A percentile compares a stretch with the other conserved stretches of the same genome.
Evolutionary conservation across 345 rosid species (phyloP).

Genomic region (Physaria fendleri): DNA sequence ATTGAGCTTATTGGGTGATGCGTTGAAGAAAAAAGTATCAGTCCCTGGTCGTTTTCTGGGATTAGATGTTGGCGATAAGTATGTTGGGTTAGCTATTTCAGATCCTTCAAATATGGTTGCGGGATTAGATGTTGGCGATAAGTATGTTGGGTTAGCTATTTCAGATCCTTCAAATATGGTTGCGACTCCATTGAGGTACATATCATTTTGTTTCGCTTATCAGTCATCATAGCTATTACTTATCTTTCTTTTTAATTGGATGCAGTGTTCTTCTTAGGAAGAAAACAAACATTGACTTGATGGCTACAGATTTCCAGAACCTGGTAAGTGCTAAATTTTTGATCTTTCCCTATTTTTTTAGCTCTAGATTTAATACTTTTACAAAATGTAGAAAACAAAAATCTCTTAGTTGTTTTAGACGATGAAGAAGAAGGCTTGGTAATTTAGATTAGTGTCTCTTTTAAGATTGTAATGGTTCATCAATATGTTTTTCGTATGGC

Average conservation of each 20-base stretch:
- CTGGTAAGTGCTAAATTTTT: constrained; percentile 40
- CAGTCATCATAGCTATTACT: background rate
- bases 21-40: constrained; percentile 34
- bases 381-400: background rate
- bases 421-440: background rate
- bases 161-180: constrained; percentile 47
- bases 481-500: background rate
- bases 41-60: constrained; percentile 52
- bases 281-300: constrained; percentile 51
- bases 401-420: background rate
- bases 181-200: constrained; percentile 61
- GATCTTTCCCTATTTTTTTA: background rate
- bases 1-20: constrained; percentile 39
- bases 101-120: constrained; percentile 47
- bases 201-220: background rate
- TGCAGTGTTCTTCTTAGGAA: constrained; percentile 70
- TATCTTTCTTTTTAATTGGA: background rate
- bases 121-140: constrained; percentile 86
- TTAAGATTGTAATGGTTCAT: constrained; percentile 2
- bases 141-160: constrained; percentile 76
- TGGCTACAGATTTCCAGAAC: constrained; percentile 62
- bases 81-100: constrained; percentile 74
- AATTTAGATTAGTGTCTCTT: constrained; percentile 11
- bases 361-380: background rate
- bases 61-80: constrained; percentile 85